These are phyloP conservation scores for Erysimum cheiranthoides DNA, from an alignment of 345 rosid species.

Conservation along the genomic window DNA sequence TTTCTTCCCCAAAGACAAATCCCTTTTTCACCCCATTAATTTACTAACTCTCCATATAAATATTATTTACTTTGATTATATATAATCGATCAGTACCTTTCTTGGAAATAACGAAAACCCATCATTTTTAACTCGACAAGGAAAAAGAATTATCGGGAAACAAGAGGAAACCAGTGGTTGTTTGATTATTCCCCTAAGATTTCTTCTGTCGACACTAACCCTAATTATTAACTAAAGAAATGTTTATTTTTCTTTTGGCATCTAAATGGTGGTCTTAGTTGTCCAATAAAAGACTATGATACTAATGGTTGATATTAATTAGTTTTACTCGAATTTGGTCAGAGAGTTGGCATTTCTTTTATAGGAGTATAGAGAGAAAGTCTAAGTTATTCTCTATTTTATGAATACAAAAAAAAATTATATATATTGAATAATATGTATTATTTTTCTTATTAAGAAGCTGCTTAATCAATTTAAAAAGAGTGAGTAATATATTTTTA, in stretches of 20 bases:
- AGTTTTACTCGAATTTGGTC: constrained; percentile 14
- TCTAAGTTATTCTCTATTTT: not conserved
- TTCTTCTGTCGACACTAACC: constrained; percentile 42
- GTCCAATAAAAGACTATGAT: constrained; percentile 20
- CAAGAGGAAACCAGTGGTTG: constrained; percentile 41
- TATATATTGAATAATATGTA: not conserved
- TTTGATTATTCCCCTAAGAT: constrained; percentile 40
- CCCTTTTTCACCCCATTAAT: constrained; percentile 43
- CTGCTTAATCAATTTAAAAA: not conserved
- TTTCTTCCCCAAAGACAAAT: constrained; percentile 48
- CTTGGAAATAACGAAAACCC: constrained; percentile 46
- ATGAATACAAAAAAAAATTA: too few relatives aligned
- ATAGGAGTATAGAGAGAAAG: too few relatives aligned
- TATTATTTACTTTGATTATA: constrained; percentile 20
- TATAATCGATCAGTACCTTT: constrained; percentile 37
- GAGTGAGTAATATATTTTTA: too few relatives aligned
- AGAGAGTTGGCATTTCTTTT: constrained; percentile 5
- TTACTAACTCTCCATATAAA: constrained; percentile 17
- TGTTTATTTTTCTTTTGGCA: not conserved
- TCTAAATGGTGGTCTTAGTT: constrained; percentile 29
- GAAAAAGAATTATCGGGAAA: constrained; percentile 44
- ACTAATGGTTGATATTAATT: constrained; percentile 5
- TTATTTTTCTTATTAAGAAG: not conserved
- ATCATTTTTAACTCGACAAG: constrained; percentile 45
- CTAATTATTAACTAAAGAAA: constrained; percentile 16